Base-by-base conservation (phyloP, 169 alveolate species). In the Cryptosporidium meleagridis region DNA sequence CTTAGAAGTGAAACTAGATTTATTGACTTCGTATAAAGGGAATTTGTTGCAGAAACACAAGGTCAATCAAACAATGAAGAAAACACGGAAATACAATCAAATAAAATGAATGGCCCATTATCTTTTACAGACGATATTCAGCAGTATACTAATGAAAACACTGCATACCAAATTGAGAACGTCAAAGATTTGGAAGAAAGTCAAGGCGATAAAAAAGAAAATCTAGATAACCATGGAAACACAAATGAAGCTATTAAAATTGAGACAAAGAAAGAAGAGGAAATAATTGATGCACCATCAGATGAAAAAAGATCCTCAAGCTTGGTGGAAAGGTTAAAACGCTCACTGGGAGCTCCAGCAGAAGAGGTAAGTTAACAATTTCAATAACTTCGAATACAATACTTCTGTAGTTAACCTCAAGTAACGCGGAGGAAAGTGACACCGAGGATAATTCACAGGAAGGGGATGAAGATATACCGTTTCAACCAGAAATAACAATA, bases 201-300 rank as follows among this genome's bases (percentile, higher is more conserved):
- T 44, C 53, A 45, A 61, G 48, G 26, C 5, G 23, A 52, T 55
- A 29, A 29, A 29, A 67, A 67, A 9, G 35, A 26, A 45, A 33
- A 37, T n/a, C 33, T 44, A 70, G 21, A 21, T 70, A 39, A 14
- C 10, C 6, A 3, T 18, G 8, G 23, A 70, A 26, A 16, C 3
- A 44, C 6, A 21, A 10, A 70, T 9, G 10, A 26, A 0, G 12
- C 73, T 31, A 14, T 67, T 21, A 39, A 10, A 26, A 26, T 10
- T 48, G 48, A 59, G 10, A 33, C 62, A 7, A 10, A 8, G 3
- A 16, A 29, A 9, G 80, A 80, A 44, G 80, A 58, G n/a, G 71
- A 75, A 75, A 16, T 65, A 16, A 29, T 80, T 21, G 67, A 21
- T 35, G 80, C 89, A 35, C 89, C 89, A 41, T 26, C 89, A 29